A percentile compares a stretch with the other conserved stretches of the same genome.
phyloP scores from a whole-genome alignment of 495 filamentous ascomycete genomes.

The Oleoguttula mirabilis region DNA sequence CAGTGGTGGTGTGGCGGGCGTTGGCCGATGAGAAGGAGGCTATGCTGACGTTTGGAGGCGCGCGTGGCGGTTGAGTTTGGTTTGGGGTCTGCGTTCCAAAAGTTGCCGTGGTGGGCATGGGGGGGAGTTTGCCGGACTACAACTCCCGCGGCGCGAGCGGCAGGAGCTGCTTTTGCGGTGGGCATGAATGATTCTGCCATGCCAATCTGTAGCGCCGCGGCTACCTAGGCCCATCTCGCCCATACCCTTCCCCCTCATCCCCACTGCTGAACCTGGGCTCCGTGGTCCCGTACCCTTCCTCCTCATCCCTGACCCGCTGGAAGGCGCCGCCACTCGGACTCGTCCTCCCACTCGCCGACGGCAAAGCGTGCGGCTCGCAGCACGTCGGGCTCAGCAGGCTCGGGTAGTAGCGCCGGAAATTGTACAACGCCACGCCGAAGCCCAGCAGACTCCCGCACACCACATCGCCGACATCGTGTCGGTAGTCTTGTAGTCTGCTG shows the following conservation, averaged over 20 bases:
- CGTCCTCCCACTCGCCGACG: constrained; percentile 18
- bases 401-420: constrained; percentile 63
- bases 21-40: no score
- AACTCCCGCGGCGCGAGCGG: no score
- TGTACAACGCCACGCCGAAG: constrained; percentile 62
- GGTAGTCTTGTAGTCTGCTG: constrained; percentile 83
- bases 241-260: constrained; percentile 1
- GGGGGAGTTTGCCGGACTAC: no score
- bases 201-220: no score
- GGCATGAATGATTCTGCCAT: no score
- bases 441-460: constrained; percentile 64
- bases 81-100: no score
- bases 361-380: constrained; percentile 36
- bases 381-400: constrained; percentile 37
- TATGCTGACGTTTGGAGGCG: no score
- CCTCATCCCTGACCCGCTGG: constrained; percentile 37
- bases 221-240: not conserved
- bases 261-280: constrained; percentile 5
- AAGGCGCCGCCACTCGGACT: constrained; percentile 26
- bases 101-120: no score
- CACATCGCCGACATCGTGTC: constrained; percentile 93
- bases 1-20: no score
- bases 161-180: no score
- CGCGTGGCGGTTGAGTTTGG: no score
- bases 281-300: constrained; percentile 20